Conservation (phyloP, 495 filamentous ascomycete genomes). For the Lasiosphaeris hirsuta region DNA sequence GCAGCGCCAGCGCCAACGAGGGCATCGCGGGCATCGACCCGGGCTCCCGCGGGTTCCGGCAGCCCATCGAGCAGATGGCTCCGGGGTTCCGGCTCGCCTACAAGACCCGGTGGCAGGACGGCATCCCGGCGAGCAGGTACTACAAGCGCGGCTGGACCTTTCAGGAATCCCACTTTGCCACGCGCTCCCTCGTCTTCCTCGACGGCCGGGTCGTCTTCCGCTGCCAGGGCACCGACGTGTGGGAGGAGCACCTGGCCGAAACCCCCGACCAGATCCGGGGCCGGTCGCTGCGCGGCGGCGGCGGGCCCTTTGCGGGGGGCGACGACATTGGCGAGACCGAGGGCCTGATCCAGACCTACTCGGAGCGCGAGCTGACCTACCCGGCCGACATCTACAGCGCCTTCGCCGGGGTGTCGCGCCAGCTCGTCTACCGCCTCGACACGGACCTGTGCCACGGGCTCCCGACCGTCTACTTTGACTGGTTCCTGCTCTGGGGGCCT, state of each 20-base stretch:
- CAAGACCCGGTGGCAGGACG: conserved; percentile 1
- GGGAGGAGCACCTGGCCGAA: background rate
- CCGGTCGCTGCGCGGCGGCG: background rate
- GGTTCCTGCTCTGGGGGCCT: conserved; percentile 22
- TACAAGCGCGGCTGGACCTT: conserved; percentile 15
- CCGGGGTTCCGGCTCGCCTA: conserved; percentile 13
- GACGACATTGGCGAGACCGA: conserved; percentile 19
- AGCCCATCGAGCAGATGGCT: conserved; percentile 18
- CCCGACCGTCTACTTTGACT: conserved; percentile 20
- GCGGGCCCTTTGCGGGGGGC: background rate
- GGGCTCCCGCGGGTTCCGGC: conserved; percentile 8
- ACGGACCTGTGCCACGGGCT: conserved; percentile 20
- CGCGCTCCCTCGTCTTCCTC: too few species aligned
- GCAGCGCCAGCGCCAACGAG: conserved; percentile 8
- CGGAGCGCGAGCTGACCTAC: conserved; percentile 8
- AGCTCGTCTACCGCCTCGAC: conserved; percentile 6
- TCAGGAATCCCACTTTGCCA: conserved; percentile 10
- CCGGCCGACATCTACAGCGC: conserved; percentile 15
- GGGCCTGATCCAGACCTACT: conserved; percentile 16
- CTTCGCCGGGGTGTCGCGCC: conserved; percentile 19
- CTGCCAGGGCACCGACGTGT: conserved; percentile 8
- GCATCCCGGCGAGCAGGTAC: background rate
- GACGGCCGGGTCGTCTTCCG: too few species aligned
- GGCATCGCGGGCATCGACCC: conserved; percentile 15
- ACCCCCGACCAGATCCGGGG: conserved; percentile 1